Evolutionary conservation across 2,329 filamentous ascomycete species (phyloP), one percentile per base, ranked within the genome.

Genomic region (Neofusicoccum umdonicola): DNA sequence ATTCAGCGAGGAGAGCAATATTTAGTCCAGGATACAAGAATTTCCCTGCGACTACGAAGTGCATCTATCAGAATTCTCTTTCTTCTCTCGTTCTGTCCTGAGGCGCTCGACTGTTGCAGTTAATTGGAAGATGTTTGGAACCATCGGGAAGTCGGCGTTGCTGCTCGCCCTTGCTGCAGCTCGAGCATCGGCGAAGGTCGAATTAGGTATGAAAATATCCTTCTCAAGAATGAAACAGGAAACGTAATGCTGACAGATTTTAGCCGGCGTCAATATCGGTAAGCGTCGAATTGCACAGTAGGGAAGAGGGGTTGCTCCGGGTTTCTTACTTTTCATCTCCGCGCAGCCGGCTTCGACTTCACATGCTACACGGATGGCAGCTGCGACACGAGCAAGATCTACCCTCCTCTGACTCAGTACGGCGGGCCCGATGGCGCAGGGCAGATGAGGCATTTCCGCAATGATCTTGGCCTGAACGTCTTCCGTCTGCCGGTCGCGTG

Each of bases 291-390:
- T 17, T 8, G 8, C 42, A 4, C 13, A 17, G n/a, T n/a, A 17
- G 13, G 2, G 8, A 17, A 17, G 4, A 8, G 15, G 8, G 12
- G 15, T 52, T 7, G 17, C 5, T 2, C n/a, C 15, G 15, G 1
- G n/a, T 19, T 45, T 7, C n/a, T 3, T n/a, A 6, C 9, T 11
- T 8, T 7, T 2, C 3, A 19, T 12, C 15, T 72, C 50, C 74
- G 74, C 68, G 74, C 75, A 57, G 69, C 66, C 11, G 73, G 74
- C 31, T 72, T 75, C 52, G 74, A 76, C 62, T 76, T 76, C 52
- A 73, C 73, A 51, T 72, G 70, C 63, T 66, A 67, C 12, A 82
- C 78, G 4, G 73, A 78, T 67, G 80, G 80, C 17, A 76, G 69
- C 34, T 80, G 79, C 70, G 72, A 71, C 19, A 62, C 75, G 9